Evolutionary conservation across 1,139 yeast species (phyloP).

Genomic region (Hansenula lynferdii): DNA sequence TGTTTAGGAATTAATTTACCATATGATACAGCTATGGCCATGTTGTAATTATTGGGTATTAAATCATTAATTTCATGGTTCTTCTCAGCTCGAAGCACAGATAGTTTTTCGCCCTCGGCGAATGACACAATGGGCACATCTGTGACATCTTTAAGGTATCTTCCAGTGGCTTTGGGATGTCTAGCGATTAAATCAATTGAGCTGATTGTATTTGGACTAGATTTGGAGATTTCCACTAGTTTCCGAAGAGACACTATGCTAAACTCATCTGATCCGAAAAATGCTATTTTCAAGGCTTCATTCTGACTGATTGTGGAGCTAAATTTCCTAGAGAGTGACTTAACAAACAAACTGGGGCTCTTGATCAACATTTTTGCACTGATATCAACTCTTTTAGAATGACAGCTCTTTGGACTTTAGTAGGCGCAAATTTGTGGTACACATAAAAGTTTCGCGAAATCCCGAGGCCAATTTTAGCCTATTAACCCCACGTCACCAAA

Average conservation of each 20-base stretch:
- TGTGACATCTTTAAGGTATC: slow-evolving; percentile 53
- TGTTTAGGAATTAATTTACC: slow-evolving; percentile 71
- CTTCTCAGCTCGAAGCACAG: slow-evolving; percentile 56
- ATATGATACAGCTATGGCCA: slow-evolving; percentile 86
- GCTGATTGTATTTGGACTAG: slow-evolving; percentile 29
- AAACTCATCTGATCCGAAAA: slow-evolving; percentile 80
- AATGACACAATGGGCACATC: slow-evolving; percentile 33
- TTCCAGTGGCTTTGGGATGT: slow-evolving; percentile 66
- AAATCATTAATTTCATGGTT: slow-evolving; percentile 43
- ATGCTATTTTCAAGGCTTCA: slow-evolving; percentile 26
- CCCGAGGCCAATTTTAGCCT: too few relatives aligned
- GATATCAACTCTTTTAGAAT: too few relatives aligned
- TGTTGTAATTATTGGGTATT: slow-evolving; percentile 37
- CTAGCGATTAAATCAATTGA: slow-evolving; percentile 62
- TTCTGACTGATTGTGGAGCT: background rate
- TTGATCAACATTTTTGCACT: too few relatives aligned
- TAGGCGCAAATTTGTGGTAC: too few relatives aligned
- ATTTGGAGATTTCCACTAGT: slow-evolving; percentile 33
- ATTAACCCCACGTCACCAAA: too few relatives aligned
- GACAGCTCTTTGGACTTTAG: too few relatives aligned
- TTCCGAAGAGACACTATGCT: slow-evolving; percentile 54
- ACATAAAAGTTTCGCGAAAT: too few relatives aligned
- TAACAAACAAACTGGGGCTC: too few relatives aligned
- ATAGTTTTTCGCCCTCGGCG: slow-evolving; percentile 32
- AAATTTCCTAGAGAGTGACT: too few relatives aligned